Evolutionary conservation across 345 rosid genomes (phyloP).

Genomic region (Chamaenerion angustifolium): DNA sequence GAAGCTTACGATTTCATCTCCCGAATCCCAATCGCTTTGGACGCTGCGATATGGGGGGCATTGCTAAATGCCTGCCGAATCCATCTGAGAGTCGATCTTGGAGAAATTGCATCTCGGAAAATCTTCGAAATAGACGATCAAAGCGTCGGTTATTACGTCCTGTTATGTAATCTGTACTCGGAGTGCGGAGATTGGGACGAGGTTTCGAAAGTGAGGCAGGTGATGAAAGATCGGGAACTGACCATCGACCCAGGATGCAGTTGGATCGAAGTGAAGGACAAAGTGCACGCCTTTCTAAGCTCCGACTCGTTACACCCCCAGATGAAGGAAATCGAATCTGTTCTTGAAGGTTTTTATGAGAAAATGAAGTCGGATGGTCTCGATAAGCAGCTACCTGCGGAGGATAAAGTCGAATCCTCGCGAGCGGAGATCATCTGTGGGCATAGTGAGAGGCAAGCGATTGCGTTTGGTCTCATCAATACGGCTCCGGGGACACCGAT

Average conservation of each 20-base stretch:
- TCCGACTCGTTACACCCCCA: constrained; percentile 53
- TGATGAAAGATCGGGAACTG: constrained; percentile 52
- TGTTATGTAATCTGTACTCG: constrained; percentile 57
- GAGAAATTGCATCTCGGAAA: constrained; percentile 46
- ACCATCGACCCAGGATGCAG: constrained; percentile 77
- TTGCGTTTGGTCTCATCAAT: constrained; percentile 59
- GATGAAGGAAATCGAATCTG: constrained; percentile 35
- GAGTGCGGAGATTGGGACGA: constrained; percentile 54
- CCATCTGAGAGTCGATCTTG: constrained; percentile 36
- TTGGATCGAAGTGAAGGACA: constrained; percentile 68
- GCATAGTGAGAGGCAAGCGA: constrained; percentile 72
- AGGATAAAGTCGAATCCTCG: constrained; percentile 38
- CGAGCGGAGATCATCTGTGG: constrained; percentile 68
- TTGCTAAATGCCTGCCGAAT: constrained; percentile 66
- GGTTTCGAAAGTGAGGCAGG: constrained; percentile 47
- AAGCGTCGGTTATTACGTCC: constrained; percentile 58
- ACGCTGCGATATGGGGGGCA: constrained; percentile 83
- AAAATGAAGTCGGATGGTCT: constrained; percentile 38
- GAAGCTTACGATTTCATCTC: constrained; percentile 49
- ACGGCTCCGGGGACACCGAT: constrained; percentile 62
- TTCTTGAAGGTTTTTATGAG: constrained; percentile 44
- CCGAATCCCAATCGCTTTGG: constrained; percentile 51
- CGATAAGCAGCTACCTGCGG: constrained; percentile 13
- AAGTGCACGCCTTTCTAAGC: constrained; percentile 69
- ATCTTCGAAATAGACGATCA: constrained; percentile 45